Conservation (phyloP, 2,329 filamentous ascomycete species). For the Arthrobotrys entomopaga region DNA sequence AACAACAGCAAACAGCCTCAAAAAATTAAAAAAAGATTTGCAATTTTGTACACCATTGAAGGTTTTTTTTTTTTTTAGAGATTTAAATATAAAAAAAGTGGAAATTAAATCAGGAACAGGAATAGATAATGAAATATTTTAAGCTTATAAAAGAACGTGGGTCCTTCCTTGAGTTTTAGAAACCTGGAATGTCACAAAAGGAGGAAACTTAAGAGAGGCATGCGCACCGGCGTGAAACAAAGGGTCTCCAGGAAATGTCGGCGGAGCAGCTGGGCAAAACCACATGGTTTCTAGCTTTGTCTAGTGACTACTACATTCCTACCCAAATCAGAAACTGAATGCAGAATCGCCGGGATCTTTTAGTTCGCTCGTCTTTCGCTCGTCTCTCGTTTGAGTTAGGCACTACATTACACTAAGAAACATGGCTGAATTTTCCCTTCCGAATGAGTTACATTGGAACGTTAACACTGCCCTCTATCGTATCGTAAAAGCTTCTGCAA, state of each 20-base stretch:
- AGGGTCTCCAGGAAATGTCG: slow-evolving; percentile 34
- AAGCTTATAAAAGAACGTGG: neutral
- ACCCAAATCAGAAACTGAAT: slow-evolving; percentile 10
- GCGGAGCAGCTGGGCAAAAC: neutral
- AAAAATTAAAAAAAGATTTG: neutral
- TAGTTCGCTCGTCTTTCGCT: slow-evolving; percentile 4
- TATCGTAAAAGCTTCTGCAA: too few species aligned
- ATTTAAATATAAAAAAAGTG: slow-evolving; percentile 1
- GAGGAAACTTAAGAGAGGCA: slow-evolving; percentile 28
- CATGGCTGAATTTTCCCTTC: too few species aligned
- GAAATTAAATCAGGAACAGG: neutral
- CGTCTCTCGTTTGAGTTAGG: too few species aligned
- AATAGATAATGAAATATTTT: neutral
- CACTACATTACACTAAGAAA: too few species aligned
- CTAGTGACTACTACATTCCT: neutral
- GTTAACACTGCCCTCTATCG: too few species aligned
- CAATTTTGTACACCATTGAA: too few species aligned
- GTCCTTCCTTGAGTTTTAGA: neutral
- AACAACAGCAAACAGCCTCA: slow-evolving; percentile 33
- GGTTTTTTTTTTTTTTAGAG: too few species aligned
- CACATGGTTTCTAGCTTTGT: neutral
- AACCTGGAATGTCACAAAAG: slow-evolving; percentile 14
- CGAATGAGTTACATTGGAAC: too few species aligned
- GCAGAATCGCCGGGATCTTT: neutral
- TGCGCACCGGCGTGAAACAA: slow-evolving; percentile 27